Conservation (phyloP, 768 basidiomycete genomes). For the Lanmaoa pseudosensibilis region DNA sequence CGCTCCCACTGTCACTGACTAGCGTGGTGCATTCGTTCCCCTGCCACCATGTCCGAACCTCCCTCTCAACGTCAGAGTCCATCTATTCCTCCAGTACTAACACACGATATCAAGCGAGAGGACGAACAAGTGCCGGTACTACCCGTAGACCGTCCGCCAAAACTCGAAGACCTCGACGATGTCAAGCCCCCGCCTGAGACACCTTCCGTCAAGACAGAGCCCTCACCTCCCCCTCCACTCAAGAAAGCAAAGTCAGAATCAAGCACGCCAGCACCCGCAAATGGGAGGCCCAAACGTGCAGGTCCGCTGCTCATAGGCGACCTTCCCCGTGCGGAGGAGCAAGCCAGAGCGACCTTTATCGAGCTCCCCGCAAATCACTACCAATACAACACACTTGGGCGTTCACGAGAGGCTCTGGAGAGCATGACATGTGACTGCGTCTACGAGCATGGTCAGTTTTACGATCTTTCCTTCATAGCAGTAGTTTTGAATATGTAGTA, state of each 20-base stretch:
- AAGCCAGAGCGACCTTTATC: constrained; percentile 68
- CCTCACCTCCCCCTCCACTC: constrained; percentile 30
- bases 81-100: constrained; percentile 13
- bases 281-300: constrained; percentile 37
- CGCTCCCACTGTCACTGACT: constrained; percentile 18
- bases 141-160: constrained; percentile 6
- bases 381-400: constrained; percentile 84
- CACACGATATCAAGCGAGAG: constrained; percentile 14
- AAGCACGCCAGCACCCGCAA: constrained; percentile 36
- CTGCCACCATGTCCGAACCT: constrained; percentile 33
- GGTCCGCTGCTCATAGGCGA: constrained; percentile 74
- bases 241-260: constrained; percentile 37
- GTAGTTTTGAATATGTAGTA: constrained; percentile 33
- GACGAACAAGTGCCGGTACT: constrained; percentile 1
- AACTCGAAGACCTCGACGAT: constrained; percentile 26
- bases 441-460: constrained; percentile 75
- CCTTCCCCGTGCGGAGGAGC: constrained; percentile 74
- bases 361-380: constrained; percentile 81
- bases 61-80: constrained; percentile 31
- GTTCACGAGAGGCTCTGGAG: constrained; percentile 84
- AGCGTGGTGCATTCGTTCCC: constrained; percentile 13
- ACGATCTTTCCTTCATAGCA: constrained; percentile 11
- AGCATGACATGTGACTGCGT: constrained; percentile 95
- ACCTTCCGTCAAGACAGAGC: constrained; percentile 30
- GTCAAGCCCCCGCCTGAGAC: constrained; percentile 29